Evolutionary conservation across 257 asterid genomes (phyloP).

Genomic region (Nicotiana obtusifolia): DNA sequence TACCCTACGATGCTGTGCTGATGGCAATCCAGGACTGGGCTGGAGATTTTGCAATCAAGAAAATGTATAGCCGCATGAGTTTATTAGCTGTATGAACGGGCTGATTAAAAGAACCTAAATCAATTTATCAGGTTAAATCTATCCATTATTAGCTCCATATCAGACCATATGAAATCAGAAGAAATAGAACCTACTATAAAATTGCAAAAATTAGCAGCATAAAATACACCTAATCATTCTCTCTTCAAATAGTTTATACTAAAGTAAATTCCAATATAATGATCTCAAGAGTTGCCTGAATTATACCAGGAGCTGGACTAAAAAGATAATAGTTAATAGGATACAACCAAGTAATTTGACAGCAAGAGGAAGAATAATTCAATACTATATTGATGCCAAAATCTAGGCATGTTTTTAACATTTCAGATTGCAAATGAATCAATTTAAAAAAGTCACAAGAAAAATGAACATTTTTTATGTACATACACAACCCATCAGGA

Average conservation of each 20-base stretch:
- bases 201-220: neutral
- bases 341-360: neutral
- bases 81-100: neutral
- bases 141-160: neutral
- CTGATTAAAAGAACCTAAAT: neutral
- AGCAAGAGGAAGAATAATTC: neutral
- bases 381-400: neutral
- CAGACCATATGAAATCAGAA: neutral
- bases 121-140: neutral
- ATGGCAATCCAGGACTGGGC: slow-evolving; percentile 89
- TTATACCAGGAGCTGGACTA: neutral
- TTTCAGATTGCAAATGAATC: neutral
- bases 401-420: neutral
- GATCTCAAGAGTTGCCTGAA: neutral
- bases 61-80: slow-evolving; percentile 12
- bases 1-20: slow-evolving; percentile 95
- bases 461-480: neutral
- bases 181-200: neutral
- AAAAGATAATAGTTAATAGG: neutral
- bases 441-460: neutral
- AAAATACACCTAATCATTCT: neutral
- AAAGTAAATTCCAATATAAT: neutral
- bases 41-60: slow-evolving; percentile 32
- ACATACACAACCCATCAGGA: neutral
- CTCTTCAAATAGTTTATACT: neutral